Evolutionary conservation across 2,329 filamentous ascomycete species (phyloP).

Genomic region (Pyrenochaeta sp.): DNA sequence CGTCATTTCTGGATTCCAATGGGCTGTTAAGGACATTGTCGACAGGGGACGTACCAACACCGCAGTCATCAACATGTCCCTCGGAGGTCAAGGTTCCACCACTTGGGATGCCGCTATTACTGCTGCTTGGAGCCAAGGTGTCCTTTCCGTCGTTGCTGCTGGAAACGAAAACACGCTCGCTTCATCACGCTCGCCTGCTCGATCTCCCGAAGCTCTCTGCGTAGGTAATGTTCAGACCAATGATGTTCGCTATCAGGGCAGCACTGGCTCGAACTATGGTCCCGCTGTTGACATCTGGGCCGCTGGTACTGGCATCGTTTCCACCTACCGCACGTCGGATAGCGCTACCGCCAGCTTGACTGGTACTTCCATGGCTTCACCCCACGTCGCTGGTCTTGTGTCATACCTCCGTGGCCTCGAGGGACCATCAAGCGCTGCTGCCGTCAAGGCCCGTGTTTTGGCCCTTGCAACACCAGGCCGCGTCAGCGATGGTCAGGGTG

Average conservation of each 20-base stretch:
- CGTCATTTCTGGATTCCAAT: slow-evolving; percentile 41
- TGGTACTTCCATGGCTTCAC: slow-evolving; percentile 71
- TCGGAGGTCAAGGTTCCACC: slow-evolving; percentile 38
- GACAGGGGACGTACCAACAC: slow-evolving; percentile 32
- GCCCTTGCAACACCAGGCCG: slow-evolving; percentile 25
- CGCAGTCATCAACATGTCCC: slow-evolving; percentile 49
- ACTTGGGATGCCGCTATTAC: slow-evolving; percentile 44
- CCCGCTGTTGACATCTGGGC: slow-evolving; percentile 49
- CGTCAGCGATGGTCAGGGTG: slow-evolving; percentile 29
- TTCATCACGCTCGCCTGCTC: slow-evolving; percentile 36
- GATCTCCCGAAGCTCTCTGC: slow-evolving; percentile 44
- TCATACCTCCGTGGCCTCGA: slow-evolving; percentile 70
- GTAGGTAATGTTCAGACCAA: slow-evolving; percentile 44
- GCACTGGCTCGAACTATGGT: slow-evolving; percentile 47
- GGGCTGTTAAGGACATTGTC: slow-evolving; percentile 46
- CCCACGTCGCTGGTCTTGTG: slow-evolving; percentile 72
- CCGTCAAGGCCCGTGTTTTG: slow-evolving; percentile 28
- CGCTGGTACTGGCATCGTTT: slow-evolving; percentile 49
- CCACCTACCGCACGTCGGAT: slow-evolving; percentile 56
- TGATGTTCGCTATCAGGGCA: slow-evolving; percentile 25
- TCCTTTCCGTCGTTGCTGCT: slow-evolving; percentile 45
- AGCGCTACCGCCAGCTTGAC: slow-evolving; percentile 54
- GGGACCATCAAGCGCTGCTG: slow-evolving; percentile 28
- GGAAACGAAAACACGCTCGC: slow-evolving; percentile 44
- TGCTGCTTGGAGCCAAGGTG: slow-evolving; percentile 38